Conservation (phyloP, 1,284 basidiomycete genomes). For the Pseudozyma pruni region DNA sequence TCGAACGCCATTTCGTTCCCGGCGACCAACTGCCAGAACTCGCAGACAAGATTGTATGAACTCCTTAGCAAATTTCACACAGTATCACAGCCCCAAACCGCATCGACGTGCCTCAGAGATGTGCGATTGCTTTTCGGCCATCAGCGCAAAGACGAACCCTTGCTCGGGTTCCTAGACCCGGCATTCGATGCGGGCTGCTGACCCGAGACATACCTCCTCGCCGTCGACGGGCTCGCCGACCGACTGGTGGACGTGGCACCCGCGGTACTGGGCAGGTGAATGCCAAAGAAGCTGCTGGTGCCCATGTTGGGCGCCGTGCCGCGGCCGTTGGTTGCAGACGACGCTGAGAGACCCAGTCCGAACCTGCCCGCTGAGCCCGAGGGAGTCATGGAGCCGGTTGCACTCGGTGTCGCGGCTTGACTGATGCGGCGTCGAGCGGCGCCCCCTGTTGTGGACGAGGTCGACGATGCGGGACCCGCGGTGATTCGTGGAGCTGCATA, state of each 20-base stretch:
- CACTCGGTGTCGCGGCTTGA: slow-evolving; percentile 20
- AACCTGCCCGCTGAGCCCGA: slow-evolving; percentile 22
- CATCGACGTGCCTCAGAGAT: too few relatives aligned
- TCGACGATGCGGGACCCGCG: slow-evolving; percentile 9
- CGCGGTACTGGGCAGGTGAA: slow-evolving; percentile 27
- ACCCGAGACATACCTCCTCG: slow-evolving; percentile 15
- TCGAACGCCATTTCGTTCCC: slow-evolving; percentile 93
- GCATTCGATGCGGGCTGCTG: slow-evolving; percentile 20
- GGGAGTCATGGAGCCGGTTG: slow-evolving; percentile 4
- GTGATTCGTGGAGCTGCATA: slow-evolving; percentile 27
- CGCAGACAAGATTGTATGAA: slow-evolving; percentile 57
- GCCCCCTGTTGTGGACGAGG: slow-evolving; percentile 8
- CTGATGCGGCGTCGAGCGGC: slow-evolving; percentile 25
- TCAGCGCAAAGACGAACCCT: slow-evolving; percentile 34
- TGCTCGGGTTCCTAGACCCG: slow-evolving; percentile 34
- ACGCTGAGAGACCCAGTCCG: slow-evolving; percentile 24
- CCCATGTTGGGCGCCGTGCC: slow-evolving; percentile 10
- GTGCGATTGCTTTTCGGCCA: neutral
- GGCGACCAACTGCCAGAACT: slow-evolving; percentile 71
- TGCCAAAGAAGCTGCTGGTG: slow-evolving; percentile 46
- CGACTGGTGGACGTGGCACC: slow-evolving; percentile 4
- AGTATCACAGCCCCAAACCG: too few relatives aligned
- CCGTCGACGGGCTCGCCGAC: slow-evolving; percentile 23
- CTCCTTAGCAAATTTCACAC: neutral
- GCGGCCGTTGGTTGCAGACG: slow-evolving; percentile 1